phyloP scores from a whole-genome alignment of 1,284 basidiomycete genomes.

The Anthracocystis setariae region DNA sequence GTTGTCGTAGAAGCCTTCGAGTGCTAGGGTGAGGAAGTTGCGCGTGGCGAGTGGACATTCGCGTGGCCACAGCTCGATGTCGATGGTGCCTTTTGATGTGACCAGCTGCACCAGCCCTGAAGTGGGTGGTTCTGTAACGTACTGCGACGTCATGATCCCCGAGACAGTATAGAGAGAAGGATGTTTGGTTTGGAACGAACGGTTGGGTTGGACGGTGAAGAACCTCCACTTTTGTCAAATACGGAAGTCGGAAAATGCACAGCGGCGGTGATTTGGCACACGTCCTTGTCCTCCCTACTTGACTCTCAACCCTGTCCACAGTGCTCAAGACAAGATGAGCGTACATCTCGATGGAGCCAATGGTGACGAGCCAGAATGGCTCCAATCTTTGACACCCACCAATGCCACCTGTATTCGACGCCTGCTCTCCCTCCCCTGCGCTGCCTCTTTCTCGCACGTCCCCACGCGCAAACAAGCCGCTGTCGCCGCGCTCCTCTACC shows the following conservation, averaged over 20 bases:
- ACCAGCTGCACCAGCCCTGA: constrained; percentile 86
- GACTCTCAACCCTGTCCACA: neutral
- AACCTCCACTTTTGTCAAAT: constrained; percentile 11
- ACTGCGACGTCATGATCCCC: constrained; percentile 42
- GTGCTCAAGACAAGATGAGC: too few species aligned
- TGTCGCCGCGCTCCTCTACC: constrained; percentile 44
- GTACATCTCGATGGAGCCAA: constrained; percentile 1
- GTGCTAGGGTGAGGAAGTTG: constrained; percentile 87
- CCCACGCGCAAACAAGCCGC: constrained; percentile 45
- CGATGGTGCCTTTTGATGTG: constrained; percentile 75
- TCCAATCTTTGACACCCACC: constrained; percentile 7
- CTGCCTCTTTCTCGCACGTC: constrained; percentile 26
- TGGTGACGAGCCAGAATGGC: constrained; percentile 6
- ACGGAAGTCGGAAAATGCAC: constrained; percentile 21
- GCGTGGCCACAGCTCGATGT: constrained; percentile 92
- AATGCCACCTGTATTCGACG: constrained; percentile 27
- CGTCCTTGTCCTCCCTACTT: too few species aligned
- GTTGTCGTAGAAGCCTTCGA: constrained; percentile 97
- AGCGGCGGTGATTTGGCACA: too few species aligned
- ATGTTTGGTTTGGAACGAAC: too few species aligned
- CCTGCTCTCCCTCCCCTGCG: constrained; percentile 13
- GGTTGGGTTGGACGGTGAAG: too few species aligned
- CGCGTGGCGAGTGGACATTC: constrained; percentile 93
- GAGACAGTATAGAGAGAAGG: too few species aligned
- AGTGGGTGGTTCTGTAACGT: constrained; percentile 72